Evolutionary conservation across 805 yeast genomes (phyloP).

Genomic region (Danielozyma ontarioensis): DNA sequence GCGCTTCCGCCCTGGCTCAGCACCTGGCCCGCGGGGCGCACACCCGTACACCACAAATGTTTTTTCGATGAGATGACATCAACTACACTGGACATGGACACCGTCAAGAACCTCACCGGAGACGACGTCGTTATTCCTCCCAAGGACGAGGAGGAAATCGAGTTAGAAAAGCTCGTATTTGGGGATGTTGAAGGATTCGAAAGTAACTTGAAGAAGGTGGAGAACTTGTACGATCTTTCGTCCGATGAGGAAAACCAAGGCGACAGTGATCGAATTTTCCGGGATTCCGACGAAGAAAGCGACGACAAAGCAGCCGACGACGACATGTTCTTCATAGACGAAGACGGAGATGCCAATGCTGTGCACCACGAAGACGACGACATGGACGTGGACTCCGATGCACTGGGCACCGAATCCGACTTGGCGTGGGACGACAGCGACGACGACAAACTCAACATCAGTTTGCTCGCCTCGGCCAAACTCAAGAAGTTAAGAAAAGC

Average conservation of each 20-base stretch:
- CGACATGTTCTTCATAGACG: constrained; percentile 40
- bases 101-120: constrained; percentile 6
- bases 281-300: constrained; percentile 15
- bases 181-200: constrained; percentile 82
- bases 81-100: too few relatives aligned
- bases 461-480: constrained; percentile 54
- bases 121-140: constrained; percentile 44
- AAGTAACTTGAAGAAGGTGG: constrained; percentile 54
- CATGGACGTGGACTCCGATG: constrained; percentile 8
- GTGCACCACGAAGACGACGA: constrained; percentile 39
- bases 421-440: constrained; percentile 83
- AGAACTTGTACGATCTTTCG: constrained; percentile 47
- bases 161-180: constrained; percentile 77
- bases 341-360: constrained; percentile 33
- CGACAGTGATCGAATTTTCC: constrained; percentile 12
- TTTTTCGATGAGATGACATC: too few relatives aligned
- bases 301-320: constrained; percentile 31
- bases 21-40: too few relatives aligned
- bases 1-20: too few relatives aligned
- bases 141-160: constrained; percentile 80
- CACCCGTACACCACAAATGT: too few relatives aligned
- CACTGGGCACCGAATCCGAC: constrained; percentile 9
- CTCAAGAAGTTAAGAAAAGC: constrained; percentile 66
- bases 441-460: constrained; percentile 67
- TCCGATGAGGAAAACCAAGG: constrained; percentile 33